phyloP scores from a whole-genome alignment of 768 basidiomycete genomes.

The Grammothele lineata region DNA sequence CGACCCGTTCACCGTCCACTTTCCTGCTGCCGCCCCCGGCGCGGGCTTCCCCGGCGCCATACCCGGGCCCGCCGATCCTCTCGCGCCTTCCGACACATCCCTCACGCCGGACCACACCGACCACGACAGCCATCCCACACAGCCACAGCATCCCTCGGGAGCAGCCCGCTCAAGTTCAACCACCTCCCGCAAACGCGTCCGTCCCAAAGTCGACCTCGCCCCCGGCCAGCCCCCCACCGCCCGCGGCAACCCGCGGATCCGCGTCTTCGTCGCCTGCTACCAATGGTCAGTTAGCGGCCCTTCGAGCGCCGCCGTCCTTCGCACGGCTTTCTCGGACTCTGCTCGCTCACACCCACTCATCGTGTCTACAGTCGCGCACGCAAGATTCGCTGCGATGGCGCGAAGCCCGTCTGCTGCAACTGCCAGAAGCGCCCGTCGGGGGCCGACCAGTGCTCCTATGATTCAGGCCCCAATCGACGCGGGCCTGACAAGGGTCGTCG shows the following conservation, averaged over 20 bases:
- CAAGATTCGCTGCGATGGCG: slow-evolving; percentile 80
- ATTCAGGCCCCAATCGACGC: slow-evolving; percentile 66
- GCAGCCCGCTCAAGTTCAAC: too few relatives aligned
- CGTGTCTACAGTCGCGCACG: slow-evolving; percentile 53
- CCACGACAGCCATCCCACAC: too few relatives aligned
- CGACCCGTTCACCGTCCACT: too few relatives aligned
- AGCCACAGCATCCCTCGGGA: too few relatives aligned
- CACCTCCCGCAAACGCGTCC: slow-evolving; percentile 7
- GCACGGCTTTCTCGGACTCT: too few relatives aligned
- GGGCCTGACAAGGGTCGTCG: slow-evolving; percentile 36
- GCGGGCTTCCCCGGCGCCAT: too few relatives aligned
- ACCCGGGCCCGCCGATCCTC: too few relatives aligned
- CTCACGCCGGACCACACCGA: too few relatives aligned
- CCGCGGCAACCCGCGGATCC: slow-evolving; percentile 66
- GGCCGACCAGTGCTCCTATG: slow-evolving; percentile 54
- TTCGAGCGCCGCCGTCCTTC: too few relatives aligned
- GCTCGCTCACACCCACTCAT: not conserved
- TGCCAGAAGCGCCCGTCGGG: slow-evolving; percentile 44
- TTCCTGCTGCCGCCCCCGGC: too few relatives aligned
- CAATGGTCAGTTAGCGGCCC: too few relatives aligned
- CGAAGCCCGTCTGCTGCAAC: slow-evolving; percentile 70
- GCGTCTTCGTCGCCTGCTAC: slow-evolving; percentile 75
- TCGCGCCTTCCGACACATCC: too few relatives aligned
- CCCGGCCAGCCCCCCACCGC: slow-evolving; percentile 76
- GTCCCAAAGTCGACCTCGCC: slow-evolving; percentile 60